These are phyloP conservation scores for Pulveroboletus ravenelii DNA, from an alignment of 768 basidiomycete genomes.

Conservation along the genomic window DNA sequence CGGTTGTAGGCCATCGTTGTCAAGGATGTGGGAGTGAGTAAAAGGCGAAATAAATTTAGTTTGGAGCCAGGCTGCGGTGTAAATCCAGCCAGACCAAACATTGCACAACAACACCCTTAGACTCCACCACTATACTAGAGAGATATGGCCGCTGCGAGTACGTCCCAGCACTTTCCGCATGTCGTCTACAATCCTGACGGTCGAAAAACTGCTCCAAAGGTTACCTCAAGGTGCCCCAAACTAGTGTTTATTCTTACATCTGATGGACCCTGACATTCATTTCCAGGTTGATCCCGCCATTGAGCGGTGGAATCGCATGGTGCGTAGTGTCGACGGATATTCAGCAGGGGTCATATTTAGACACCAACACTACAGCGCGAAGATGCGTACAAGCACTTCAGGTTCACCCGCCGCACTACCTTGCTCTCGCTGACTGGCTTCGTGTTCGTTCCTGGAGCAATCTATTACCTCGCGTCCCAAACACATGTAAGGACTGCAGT, in stretches of 20 bases:
- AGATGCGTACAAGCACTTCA: constrained; percentile 77
- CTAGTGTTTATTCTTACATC: background rate
- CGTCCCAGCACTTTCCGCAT: constrained; percentile 14
- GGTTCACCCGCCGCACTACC: constrained; percentile 67
- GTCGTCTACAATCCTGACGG: constrained; percentile 10
- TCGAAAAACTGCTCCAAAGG: constrained; percentile 34
- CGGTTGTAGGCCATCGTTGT: constrained; percentile 66
- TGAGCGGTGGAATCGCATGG: constrained; percentile 61
- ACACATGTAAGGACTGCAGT: constrained; percentile 36
- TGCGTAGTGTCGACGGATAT: constrained; percentile 23
- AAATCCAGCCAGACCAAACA: constrained; percentile 24
- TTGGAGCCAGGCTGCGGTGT: background rate
- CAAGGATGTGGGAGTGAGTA: constrained; percentile 19
- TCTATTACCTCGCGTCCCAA: constrained; percentile 42
- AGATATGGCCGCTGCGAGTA: constrained; percentile 67
- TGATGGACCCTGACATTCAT: constrained; percentile 1
- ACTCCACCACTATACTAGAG: constrained; percentile 22
- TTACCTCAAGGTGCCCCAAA: constrained; percentile 48
- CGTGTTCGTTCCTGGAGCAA: constrained; percentile 56
- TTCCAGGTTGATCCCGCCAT: constrained; percentile 49
- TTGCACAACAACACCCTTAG: constrained; percentile 25
- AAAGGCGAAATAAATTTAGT: constrained; percentile 18
- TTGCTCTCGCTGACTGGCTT: constrained; percentile 59
- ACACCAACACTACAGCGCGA: constrained; percentile 53
- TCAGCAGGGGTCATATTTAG: background rate